Evolutionary conservation across 257 asterid genomes (phyloP).

Genomic region (Mentha longifolia): DNA sequence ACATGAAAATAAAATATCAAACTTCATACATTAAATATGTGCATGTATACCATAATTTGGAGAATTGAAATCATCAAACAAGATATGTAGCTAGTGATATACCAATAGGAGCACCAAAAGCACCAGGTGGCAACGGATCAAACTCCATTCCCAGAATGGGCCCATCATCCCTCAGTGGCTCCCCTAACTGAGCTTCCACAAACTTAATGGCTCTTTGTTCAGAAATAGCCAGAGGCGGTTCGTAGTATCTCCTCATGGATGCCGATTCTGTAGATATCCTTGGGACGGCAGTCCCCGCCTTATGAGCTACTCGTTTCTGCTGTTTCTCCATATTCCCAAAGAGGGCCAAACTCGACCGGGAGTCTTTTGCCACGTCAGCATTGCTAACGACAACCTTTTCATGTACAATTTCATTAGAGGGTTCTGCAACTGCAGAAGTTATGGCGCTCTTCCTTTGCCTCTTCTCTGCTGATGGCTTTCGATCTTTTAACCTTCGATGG

Average conservation of each 20-base stretch:
- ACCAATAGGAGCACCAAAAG: conserved; percentile 91
- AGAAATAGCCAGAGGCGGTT: conserved; percentile 74
- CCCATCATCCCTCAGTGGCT: conserved; percentile 83
- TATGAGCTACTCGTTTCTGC: conserved; percentile 60
- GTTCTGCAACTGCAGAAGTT: conserved; percentile 46
- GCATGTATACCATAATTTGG: background rate
- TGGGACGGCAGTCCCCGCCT: conserved; percentile 75
- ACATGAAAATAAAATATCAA: conserved; percentile 3
- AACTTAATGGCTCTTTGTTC: conserved; percentile 75
- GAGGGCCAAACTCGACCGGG: conserved; percentile 46
- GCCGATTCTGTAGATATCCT: conserved; percentile 64
- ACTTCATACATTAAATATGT: conserved; percentile 19
- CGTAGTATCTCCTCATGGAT: conserved; percentile 66
- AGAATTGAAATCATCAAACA: background rate
- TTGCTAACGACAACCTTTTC: conserved; percentile 33
- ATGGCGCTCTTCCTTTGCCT: conserved; percentile 48
- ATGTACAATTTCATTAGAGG: conserved; percentile 46
- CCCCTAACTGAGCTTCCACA: conserved; percentile 92
- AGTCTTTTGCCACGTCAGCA: conserved; percentile 49
- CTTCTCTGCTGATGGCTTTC: conserved; percentile 64
- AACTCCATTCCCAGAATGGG: conserved; percentile 97
- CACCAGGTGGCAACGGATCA: conserved; percentile 93
- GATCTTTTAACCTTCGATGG: conserved; percentile 90
- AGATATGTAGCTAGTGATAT: conserved; percentile 33
- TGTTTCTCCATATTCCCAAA: conserved; percentile 43